A percentile compares a stretch with the other conserved stretches of the same genome.
Conservation (phyloP, 192 early-diverging fungal genomes). For the Mortierella claussenii region DNA sequence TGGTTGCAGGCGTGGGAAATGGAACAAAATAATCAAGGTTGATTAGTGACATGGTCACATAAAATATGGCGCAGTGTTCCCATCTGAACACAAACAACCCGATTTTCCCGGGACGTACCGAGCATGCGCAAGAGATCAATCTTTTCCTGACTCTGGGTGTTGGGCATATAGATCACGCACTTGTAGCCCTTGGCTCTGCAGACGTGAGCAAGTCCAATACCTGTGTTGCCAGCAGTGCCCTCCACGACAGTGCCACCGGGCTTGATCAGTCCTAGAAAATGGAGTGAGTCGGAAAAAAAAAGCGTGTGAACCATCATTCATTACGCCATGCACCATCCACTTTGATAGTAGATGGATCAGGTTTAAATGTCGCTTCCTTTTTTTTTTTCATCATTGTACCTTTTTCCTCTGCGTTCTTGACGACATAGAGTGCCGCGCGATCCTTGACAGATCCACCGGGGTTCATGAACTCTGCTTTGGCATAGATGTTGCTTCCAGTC, state of each 20-base stretch:
- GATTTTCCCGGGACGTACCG: constrained; percentile 55
- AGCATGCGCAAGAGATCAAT: constrained; percentile 93
- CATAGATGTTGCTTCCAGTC: constrained; percentile 88
- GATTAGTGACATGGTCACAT: no score
- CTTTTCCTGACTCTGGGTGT: constrained; percentile 96
- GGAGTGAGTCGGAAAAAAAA: background rate
- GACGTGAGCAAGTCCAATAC: constrained; percentile 95
- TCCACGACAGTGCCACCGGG: constrained; percentile 92
- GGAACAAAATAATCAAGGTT: no score
- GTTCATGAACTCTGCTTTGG: constrained; percentile 98
- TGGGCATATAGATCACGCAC: constrained; percentile 98
- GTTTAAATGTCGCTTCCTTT: background rate
- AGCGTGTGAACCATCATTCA: no score
- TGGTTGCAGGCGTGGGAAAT: background rate
- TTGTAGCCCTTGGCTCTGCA: constrained; percentile 94
- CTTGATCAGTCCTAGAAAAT: constrained; percentile 72
- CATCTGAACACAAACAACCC: no score
- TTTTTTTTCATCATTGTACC: constrained; percentile 14
- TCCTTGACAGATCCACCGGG: constrained; percentile 98
- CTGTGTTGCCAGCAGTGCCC: constrained; percentile 93
- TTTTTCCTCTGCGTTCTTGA: constrained; percentile 91
- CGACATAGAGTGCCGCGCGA: constrained; percentile 92
- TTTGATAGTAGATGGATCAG: no score
- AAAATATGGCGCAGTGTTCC: no score
- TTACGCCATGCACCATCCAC: no score